Conservation (phyloP, 139 green algal species). For the Closterium sp. region DNA sequence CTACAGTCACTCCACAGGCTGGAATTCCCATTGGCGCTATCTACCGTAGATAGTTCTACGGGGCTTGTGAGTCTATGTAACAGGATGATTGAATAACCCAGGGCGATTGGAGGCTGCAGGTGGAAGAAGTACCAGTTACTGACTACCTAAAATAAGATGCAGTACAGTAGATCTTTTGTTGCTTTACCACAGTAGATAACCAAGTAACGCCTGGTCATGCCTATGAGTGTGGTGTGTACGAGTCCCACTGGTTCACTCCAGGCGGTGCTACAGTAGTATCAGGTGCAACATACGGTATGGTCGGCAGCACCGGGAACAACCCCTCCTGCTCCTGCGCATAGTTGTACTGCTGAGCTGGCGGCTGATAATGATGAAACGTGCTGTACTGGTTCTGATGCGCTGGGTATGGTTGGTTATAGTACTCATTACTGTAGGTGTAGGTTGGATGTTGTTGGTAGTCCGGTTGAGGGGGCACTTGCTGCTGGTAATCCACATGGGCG, state of each 20-base stretch:
- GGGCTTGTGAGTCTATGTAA: too few species aligned
- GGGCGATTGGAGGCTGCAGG: too few species aligned
- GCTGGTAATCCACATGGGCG: background rate
- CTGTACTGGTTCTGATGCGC: background rate
- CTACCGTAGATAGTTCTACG: too few species aligned
- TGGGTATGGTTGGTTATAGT: background rate
- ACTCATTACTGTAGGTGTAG: background rate
- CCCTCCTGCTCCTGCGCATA: background rate
- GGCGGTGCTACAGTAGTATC: background rate
- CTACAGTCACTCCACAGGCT: too few species aligned
- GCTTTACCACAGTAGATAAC: too few species aligned
- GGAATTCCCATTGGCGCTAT: too few species aligned
- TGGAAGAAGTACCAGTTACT: too few species aligned
- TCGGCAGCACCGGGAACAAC: background rate
- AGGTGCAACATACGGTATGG: background rate
- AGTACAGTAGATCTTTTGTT: too few species aligned
- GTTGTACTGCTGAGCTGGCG: background rate
- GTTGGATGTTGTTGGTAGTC: background rate
- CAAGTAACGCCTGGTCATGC: too few species aligned
- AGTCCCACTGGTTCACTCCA: background rate
- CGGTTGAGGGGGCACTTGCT: background rate
- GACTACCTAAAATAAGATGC: too few species aligned
- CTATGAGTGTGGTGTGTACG: background rate
- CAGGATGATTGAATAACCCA: too few species aligned
- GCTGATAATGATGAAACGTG: background rate